These are phyloP conservation scores for Stachybotrys chartarum DNA, from an alignment of 2,329 filamentous ascomycete genomes.

Conservation along the genomic window DNA sequence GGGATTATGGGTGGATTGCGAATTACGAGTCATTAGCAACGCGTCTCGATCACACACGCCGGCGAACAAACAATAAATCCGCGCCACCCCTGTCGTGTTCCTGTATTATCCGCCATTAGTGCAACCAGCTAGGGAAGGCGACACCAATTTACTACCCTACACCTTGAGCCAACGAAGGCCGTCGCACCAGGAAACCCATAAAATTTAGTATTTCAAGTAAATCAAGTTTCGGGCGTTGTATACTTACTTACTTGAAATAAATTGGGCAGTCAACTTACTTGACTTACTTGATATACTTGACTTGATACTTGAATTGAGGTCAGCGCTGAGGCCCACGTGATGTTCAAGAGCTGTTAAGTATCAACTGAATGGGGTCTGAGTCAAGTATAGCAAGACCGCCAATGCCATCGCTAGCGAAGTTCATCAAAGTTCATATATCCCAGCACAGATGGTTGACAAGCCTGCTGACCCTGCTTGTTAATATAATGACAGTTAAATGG, in stretches of 20 bases:
- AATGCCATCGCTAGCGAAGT: too few species aligned
- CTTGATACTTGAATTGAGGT: not conserved
- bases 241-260: not conserved
- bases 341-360: too few species aligned
- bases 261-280: not conserved
- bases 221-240: not conserved
- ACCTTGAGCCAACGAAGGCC: not conserved
- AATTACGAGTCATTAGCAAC: not conserved
- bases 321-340: too few species aligned
- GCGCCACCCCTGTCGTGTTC: not conserved
- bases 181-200: not conserved
- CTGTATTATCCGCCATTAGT: not conserved
- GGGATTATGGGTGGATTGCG: not conserved
- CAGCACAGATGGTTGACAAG: too few species aligned
- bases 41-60: not conserved
- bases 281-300: not conserved
- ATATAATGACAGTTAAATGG: too few species aligned
- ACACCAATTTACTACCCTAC: not conserved
- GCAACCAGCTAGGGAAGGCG: not conserved
- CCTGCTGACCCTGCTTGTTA: too few species aligned
- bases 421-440: too few species aligned
- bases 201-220: constrained; percentile 1
- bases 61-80: not conserved
- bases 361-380: too few species aligned
- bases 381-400: too few species aligned